Conservation (phyloP, 1,284 basidiomycete genomes). For the Marasmius sp. region DNA sequence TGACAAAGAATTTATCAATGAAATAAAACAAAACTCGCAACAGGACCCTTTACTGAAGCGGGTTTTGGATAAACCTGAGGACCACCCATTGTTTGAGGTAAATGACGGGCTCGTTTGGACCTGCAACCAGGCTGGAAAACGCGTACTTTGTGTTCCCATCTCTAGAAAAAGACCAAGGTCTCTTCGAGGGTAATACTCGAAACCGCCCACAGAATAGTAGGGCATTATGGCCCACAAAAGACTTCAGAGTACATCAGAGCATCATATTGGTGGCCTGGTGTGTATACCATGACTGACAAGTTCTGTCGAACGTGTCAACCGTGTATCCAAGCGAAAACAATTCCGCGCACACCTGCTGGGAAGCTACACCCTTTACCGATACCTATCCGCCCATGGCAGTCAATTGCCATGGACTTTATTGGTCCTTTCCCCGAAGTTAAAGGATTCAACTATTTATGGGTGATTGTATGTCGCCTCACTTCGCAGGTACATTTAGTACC, state of each 20-base stretch:
- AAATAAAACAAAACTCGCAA: neutral
- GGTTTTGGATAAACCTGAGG: slow-evolving; percentile 12
- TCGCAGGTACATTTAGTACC: slow-evolving; percentile 21
- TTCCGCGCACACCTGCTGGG: slow-evolving; percentile 11
- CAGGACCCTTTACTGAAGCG: slow-evolving; percentile 16
- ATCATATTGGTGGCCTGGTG: slow-evolving; percentile 34
- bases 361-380: slow-evolving; percentile 14
- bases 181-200: slow-evolving; percentile 21
- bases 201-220: slow-evolving; percentile 23
- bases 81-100: neutral
- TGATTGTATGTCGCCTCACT: slow-evolving; percentile 18
- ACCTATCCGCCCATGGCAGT: slow-evolving; percentile 21
- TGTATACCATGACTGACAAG: slow-evolving; percentile 17
- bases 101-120: neutral
- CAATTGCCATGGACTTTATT: slow-evolving; percentile 28
- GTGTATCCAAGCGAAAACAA: slow-evolving; percentile 16
- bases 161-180: neutral
- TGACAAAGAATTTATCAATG: neutral
- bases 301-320: slow-evolving; percentile 20
- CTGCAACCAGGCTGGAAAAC: neutral
- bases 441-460: slow-evolving; percentile 11
- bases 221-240: slow-evolving; percentile 23
- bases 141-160: neutral
- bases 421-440: slow-evolving; percentile 24
- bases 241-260: slow-evolving; percentile 25